These are phyloP conservation scores for Albizia julibrissin DNA, from an alignment of 306 rosid genomes.

Conservation along the genomic window DNA sequence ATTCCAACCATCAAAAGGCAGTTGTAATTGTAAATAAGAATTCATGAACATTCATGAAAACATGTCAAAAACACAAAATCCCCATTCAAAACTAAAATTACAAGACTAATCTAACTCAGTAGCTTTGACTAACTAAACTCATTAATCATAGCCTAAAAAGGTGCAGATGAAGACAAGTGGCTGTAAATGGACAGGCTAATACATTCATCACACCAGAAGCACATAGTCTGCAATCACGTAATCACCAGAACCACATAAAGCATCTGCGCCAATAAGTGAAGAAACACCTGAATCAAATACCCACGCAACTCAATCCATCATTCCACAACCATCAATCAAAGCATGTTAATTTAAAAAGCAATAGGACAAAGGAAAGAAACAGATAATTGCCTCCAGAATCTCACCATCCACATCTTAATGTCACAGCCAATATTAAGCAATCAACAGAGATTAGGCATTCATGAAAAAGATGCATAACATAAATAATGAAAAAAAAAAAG, in stretches of 20 bases:
- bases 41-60: background rate
- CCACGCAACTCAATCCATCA: conserved; percentile 86
- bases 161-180: conserved; percentile 44
- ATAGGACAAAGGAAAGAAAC: conserved; percentile 11
- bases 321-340: conserved; percentile 50
- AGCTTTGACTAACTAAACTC: conserved; percentile 37
- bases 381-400: conserved; percentile 9
- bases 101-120: conserved; percentile 21
- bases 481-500: background rate
- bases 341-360: conserved; percentile 29
- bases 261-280: conserved; percentile 92
- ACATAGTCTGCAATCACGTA: conserved; percentile 87
- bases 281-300: conserved; percentile 93
- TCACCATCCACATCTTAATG: background rate
- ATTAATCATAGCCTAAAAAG: conserved; percentile 20
- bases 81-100: conserved; percentile 3
- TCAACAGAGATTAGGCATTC: background rate
- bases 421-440: background rate
- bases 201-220: conserved; percentile 86
- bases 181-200: conserved; percentile 69
- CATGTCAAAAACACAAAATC: background rate
- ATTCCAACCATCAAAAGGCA: background rate
- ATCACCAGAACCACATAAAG: conserved; percentile 97
- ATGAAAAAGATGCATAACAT: conserved; percentile 16
- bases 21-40: background rate